Base-by-base conservation (phyloP, 202 grass and related monocot species). In the Setaria italica region DNA sequence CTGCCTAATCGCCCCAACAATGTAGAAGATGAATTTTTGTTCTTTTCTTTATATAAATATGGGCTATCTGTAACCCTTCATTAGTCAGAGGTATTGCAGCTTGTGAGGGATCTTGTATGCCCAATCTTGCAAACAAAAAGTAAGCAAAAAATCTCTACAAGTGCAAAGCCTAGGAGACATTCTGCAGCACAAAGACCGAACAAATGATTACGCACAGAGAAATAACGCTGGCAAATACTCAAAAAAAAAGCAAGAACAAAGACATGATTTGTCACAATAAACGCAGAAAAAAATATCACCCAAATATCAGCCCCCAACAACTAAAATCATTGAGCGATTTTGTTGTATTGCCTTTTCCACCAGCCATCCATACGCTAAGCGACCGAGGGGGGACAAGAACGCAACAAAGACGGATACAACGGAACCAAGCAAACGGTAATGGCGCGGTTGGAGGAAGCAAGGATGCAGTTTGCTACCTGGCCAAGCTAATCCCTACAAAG, bases 351-450 rank as follows among this genome's bases (percentile, higher is more conserved):
- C 3, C n/a, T 4, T 49, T 72, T 10, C 43, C 32, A 53, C 77
- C 55, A 43, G 51, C 76, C 50, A 54, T 33, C 15, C 32, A 63
- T 50, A 59, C 0, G 57, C 43, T 7, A 46, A 46, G 9, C 7
- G 43, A 10, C 43, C 1, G 7, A 10, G 43, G 43, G 43, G 43
- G 1, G 43, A 46, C 43, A 45, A 72, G 4, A 32, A 51, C 45
- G 50, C 16, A 49, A 11, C 30, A 9, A 32, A 59, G 11, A 85
- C 35, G 4, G 13, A 11, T 21, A 56, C 25, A 34, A 32, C 19
- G 43, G 45, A 14, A 70, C 73, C 14, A 69, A 58, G 39, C 25
- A 35, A 77, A 70, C 51, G 66, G 42, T 37, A 56, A 59, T 73
- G 11, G 29, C 54, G 54, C 19, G 25, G 54, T 7, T 16, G 11